These are phyloP conservation scores for Fomitopsis schrenkii DNA, from an alignment of 1,284 basidiomycete species.

Conservation along the genomic window DNA sequence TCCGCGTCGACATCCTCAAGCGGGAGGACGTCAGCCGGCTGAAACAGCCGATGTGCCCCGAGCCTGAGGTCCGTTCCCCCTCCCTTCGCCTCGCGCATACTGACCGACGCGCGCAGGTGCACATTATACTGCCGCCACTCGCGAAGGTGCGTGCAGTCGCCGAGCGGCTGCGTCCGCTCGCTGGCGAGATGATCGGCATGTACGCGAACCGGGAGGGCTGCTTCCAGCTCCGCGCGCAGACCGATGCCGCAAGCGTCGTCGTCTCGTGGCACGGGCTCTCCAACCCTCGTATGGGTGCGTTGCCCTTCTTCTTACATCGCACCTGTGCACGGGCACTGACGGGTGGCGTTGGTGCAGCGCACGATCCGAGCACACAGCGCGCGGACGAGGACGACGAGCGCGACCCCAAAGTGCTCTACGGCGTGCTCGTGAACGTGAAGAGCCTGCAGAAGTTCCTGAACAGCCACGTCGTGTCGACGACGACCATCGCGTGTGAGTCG, in stretches of 20 bases:
- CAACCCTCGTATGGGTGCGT: slow-evolving; percentile 65
- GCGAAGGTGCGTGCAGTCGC: slow-evolving; percentile 77
- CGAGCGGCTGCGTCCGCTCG: slow-evolving; percentile 71
- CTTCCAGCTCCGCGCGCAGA: slow-evolving; percentile 67
- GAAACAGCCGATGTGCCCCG: slow-evolving; percentile 82
- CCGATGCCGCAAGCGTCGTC: slow-evolving; percentile 70
- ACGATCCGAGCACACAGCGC: slow-evolving; percentile 18
- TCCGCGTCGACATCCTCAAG: slow-evolving; percentile 74
- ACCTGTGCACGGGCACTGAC: not conserved
- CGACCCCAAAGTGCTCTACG: slow-evolving; percentile 54
- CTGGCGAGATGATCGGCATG: slow-evolving; percentile 65
- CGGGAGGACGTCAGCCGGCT: slow-evolving; percentile 69
- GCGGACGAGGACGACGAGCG: slow-evolving; percentile 31
- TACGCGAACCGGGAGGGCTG: slow-evolving; percentile 62
- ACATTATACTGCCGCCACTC: slow-evolving; percentile 78
- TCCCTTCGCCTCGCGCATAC: not conserved
- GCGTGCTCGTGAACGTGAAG: slow-evolving; percentile 67
- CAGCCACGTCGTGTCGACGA: slow-evolving; percentile 80
- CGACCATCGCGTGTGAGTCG: slow-evolving; percentile 75
- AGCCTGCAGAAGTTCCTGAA: slow-evolving; percentile 83
- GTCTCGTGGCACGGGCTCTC: slow-evolving; percentile 76
- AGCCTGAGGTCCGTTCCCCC: slow-evolving; percentile 71
- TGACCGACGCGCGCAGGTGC: slow-evolving; percentile 47
- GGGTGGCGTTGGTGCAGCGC: slow-evolving; percentile 8
- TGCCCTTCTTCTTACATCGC: not conserved